A percentile compares a stretch with the other conserved stretches of the same genome.
Conservation (phyloP, 495 filamentous ascomycete genomes). For the Elasticomyces elasticus region DNA sequence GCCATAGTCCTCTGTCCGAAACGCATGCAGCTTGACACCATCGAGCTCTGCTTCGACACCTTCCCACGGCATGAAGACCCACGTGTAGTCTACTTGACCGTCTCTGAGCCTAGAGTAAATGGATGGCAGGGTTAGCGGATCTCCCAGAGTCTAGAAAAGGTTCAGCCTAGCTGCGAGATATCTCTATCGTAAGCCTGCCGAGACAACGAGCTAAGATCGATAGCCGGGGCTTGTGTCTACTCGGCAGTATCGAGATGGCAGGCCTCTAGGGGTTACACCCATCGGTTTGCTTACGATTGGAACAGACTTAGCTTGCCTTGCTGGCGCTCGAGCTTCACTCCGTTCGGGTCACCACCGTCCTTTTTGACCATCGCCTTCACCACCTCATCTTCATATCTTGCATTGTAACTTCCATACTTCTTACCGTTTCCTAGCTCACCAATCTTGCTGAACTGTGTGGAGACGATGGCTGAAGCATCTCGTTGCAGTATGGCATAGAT, state of each 20-base stretch:
- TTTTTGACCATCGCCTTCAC: conserved; percentile 15
- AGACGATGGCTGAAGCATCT: conserved; percentile 15
- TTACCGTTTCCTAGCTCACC: conserved; percentile 9
- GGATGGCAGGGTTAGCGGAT: too few species aligned
- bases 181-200: too few species aligned
- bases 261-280: too few species aligned
- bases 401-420: conserved; percentile 18
- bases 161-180: too few species aligned
- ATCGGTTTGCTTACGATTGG: too few species aligned
- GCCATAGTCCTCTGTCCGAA: conserved; percentile 10
- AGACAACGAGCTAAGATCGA: too few species aligned
- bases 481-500: conserved; percentile 21
- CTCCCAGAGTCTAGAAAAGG: too few species aligned
- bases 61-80: conserved; percentile 24
- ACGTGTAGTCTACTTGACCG: conserved; percentile 18
- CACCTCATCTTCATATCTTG: conserved; percentile 19
- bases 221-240: too few species aligned
- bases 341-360: conserved; percentile 13
- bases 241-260: too few species aligned
- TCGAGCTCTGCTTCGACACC: conserved; percentile 18
- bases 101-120: too few species aligned
- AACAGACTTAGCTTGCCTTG: conserved; percentile 19
- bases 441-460: conserved; percentile 3
- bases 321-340: conserved; percentile 13
- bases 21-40: conserved; percentile 4